Base-by-base conservation (phyloP, 257 asterid species). In the Pogostemon cablin region DNA sequence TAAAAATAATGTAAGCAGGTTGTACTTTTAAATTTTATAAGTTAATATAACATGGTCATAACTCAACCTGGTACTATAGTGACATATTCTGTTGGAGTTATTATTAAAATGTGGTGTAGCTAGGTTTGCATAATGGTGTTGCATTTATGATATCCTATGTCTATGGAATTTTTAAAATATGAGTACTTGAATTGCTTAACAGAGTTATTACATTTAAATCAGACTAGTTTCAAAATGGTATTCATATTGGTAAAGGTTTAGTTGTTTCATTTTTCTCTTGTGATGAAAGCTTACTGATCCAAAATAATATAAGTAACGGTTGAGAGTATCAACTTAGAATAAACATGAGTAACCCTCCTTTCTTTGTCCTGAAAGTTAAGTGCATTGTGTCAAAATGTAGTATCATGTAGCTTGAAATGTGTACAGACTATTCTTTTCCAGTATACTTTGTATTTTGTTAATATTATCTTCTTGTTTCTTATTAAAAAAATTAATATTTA, bases 251-350 rank as follows among this genome's bases (percentile, higher is more conserved):
- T 68, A 12, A 38, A 7, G 59, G 47, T 6, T 63, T 50, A 7
- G 25, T 11, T 34, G 48, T 50, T 49, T 42, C 62, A 37, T 67
- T 49, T 20, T 9, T 50, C 17, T 35, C 46, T 67, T 67, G 32
- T 38, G 61, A 67, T 50, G 37, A 50, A 4, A 55, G 6, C n/a
- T 20, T 49, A 47, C 10, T n/a, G 38, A 55, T 50, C 72, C 37
- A 37, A 52, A 66, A 3, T 47, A 65, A 17, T 54, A n/a, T 35
- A 50, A 12, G 5, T 47, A 47, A 15, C 53, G 4, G 17, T 11
- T 15, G 10, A 47, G 53, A 47, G n/a, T 9, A 9, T 12, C 53
- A 9, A 47, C 53, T 47, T 9, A 9, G 50, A 11, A 9, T 9
- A 7, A 46, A 9, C 15, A 8, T 46, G 9, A 47, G 59, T 7